phyloP scores from a whole-genome alignment of 305 asterid genomes.

The Stenogyne calaminthoides region DNA sequence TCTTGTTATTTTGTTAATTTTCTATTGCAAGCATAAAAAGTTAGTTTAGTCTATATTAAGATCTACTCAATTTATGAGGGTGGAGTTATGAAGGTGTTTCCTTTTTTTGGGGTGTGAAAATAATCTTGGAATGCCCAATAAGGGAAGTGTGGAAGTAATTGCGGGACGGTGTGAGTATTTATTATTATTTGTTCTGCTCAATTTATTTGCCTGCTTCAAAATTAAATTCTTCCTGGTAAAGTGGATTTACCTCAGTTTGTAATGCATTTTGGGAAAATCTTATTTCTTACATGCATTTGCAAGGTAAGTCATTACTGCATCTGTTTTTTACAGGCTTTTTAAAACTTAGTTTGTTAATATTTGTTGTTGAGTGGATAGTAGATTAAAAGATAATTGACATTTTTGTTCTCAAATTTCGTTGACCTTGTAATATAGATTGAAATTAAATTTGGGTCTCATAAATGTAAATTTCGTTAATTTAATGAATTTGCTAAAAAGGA shows the following conservation, averaged over 20 bases:
- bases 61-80: not conserved
- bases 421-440: not conserved
- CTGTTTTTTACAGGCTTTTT: not conserved
- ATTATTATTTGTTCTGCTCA: not conserved
- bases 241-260: not conserved
- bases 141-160: too few relatives aligned
- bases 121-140: too few relatives aligned
- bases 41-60: not conserved
- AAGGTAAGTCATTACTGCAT: constrained; percentile 10
- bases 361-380: not conserved
- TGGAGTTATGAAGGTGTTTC: too few relatives aligned
- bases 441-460: not conserved
- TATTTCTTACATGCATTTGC: not conserved
- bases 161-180: too few relatives aligned
- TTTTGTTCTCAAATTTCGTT: not conserved
- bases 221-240: not conserved
- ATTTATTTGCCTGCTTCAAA: too few relatives aligned
- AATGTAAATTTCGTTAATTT: not conserved
- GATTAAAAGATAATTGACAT: not conserved
- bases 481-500: not conserved
- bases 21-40: not conserved
- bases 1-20: not conserved
- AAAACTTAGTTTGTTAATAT: constrained; percentile 3
- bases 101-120: too few relatives aligned
- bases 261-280: not conserved